phyloP scores from a whole-genome alignment of 257 asterid genomes.

The Craterostigma plantagineum region DNA sequence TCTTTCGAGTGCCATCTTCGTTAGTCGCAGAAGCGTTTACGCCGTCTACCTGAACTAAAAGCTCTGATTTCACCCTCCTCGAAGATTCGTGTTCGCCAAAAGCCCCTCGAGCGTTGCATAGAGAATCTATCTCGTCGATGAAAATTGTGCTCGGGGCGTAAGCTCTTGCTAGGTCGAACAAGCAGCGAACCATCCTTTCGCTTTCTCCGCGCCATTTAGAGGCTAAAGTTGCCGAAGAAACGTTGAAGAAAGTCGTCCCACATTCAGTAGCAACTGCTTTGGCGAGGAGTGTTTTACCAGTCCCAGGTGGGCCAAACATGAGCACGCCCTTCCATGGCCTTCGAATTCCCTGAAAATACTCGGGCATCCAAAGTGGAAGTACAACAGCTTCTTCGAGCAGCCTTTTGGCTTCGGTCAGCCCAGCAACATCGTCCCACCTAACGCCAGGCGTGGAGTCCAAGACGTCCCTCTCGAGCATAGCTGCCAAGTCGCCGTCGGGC shows the following conservation, averaged over 20 bases:
- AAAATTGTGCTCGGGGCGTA: slow-evolving; percentile 97
- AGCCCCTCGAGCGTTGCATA: too few species aligned
- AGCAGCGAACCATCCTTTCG: too few species aligned
- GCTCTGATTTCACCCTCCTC: slow-evolving; percentile 59
- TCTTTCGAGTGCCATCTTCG: too few species aligned
- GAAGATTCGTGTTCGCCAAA: slow-evolving; percentile 67
- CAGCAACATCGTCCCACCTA: slow-evolving; percentile 98
- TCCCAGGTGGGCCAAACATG: too few species aligned
- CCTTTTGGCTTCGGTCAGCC: slow-evolving; percentile 86
- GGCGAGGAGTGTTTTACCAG: too few species aligned
- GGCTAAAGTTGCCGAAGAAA: slow-evolving; percentile 96
- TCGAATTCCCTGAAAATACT: slow-evolving; percentile 96
- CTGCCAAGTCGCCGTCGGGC: too few species aligned
- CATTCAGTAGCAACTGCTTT: slow-evolving; percentile 99
- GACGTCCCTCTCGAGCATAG: slow-evolving; percentile 92
- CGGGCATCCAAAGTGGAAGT: slow-evolving; percentile 98
- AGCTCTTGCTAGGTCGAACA: slow-evolving; percentile 95
- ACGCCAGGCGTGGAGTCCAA: slow-evolving; percentile 85
- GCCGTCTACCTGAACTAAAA: slow-evolving; percentile 58
- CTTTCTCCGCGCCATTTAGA: slow-evolving; percentile 99
- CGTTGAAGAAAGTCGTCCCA: slow-evolving; percentile 91
- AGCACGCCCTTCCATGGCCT: slow-evolving; percentile 99
- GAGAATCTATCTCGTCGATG: too few species aligned
- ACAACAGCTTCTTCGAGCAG: slow-evolving; percentile 98
- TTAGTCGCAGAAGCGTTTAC: slow-evolving; percentile 40